Percentiles rank a stretch among this genome's conserved stretches.
Conservation (phyloP, 1,284 basidiomycete genomes). For the Microbotryum silenes-acaulis region DNA sequence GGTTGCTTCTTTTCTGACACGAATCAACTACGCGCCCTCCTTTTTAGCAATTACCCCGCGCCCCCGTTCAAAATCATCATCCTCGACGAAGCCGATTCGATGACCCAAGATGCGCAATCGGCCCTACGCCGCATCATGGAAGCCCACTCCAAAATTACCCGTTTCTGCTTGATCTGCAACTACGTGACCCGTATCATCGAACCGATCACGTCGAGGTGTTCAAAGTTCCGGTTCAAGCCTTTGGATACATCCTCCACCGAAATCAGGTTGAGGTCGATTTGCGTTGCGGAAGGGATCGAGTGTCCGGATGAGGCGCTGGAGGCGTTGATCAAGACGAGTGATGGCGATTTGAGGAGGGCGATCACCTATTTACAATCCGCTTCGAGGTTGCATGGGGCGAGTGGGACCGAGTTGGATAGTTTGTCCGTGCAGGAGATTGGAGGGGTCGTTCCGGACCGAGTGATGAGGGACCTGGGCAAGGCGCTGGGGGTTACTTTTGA, state of each 20-base stretch:
- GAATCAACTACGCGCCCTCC: not conserved
- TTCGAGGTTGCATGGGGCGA: constrained; percentile 67
- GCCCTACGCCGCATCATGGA: constrained; percentile 97
- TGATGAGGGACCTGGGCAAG: constrained; percentile 62
- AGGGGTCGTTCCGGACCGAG: constrained; percentile 74
- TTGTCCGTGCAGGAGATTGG: constrained; percentile 85
- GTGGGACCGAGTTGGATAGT: constrained; percentile 59
- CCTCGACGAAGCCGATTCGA: constrained; percentile 96
- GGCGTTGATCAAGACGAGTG: constrained; percentile 68
- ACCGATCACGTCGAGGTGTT: constrained; percentile 95
- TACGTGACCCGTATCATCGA: constrained; percentile 99
- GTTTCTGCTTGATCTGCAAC: constrained; percentile 98
- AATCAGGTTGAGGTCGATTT: constrained; percentile 71
- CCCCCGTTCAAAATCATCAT: constrained; percentile 99
- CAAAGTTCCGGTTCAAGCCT: constrained; percentile 96
- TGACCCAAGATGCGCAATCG: constrained; percentile 98
- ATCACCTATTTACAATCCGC: constrained; percentile 98
- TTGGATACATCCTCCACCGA: constrained; percentile 71
- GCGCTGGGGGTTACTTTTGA: constrained; percentile 64
- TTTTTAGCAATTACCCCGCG: constrained; percentile 62
- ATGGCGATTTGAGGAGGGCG: constrained; percentile 91
- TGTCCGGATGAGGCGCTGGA: constrained; percentile 53
- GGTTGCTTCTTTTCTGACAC: not conserved
- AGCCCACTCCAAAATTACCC: constrained; percentile 88
- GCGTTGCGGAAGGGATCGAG: constrained; percentile 50